phyloP scores from a whole-genome alignment of 495 filamentous ascomycete species.

The Lasiosphaeriaceae sp. region DNA sequence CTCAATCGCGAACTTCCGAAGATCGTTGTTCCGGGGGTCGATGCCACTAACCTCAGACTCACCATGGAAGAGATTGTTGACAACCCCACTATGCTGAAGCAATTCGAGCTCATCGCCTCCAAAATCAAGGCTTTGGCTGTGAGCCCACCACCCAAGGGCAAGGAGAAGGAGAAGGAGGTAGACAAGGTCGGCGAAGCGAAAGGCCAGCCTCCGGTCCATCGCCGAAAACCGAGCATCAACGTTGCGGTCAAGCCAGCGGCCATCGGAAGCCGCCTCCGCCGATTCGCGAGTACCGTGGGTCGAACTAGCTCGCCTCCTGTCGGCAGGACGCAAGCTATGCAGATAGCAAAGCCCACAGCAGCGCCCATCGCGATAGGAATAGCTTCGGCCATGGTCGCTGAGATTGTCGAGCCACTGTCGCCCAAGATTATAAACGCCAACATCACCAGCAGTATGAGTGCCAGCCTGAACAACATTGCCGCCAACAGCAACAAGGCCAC shows the following conservation, averaged over 20 bases:
- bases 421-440: slow-evolving; percentile 12
- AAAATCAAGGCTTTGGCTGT: slow-evolving; percentile 29
- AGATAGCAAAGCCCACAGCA: slow-evolving; percentile 2
- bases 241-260: slow-evolving; percentile 15
- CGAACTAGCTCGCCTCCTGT: slow-evolving; percentile 11
- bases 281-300: slow-evolving; percentile 27
- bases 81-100: slow-evolving; percentile 44
- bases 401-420: slow-evolving; percentile 19
- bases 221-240: slow-evolving; percentile 28
- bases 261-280: slow-evolving; percentile 27
- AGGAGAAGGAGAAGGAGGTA: slow-evolving; percentile 18
- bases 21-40: slow-evolving; percentile 14
- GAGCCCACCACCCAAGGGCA: slow-evolving; percentile 11
- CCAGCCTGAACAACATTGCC: background rate
- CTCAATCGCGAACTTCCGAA: slow-evolving; percentile 37
- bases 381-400: slow-evolving; percentile 24
- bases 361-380: slow-evolving; percentile 21
- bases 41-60: slow-evolving; percentile 22
- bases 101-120: slow-evolving; percentile 43
- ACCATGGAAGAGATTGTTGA: slow-evolving; percentile 46
- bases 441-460: background rate
- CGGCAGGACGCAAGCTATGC: background rate
- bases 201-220: slow-evolving; percentile 10
- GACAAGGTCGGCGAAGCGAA: slow-evolving; percentile 13
- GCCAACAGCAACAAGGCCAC: slow-evolving; percentile 13